Evolutionary conservation across 768 basidiomycete genomes (phyloP).

Genomic region (Melanogaster broomeanus): DNA sequence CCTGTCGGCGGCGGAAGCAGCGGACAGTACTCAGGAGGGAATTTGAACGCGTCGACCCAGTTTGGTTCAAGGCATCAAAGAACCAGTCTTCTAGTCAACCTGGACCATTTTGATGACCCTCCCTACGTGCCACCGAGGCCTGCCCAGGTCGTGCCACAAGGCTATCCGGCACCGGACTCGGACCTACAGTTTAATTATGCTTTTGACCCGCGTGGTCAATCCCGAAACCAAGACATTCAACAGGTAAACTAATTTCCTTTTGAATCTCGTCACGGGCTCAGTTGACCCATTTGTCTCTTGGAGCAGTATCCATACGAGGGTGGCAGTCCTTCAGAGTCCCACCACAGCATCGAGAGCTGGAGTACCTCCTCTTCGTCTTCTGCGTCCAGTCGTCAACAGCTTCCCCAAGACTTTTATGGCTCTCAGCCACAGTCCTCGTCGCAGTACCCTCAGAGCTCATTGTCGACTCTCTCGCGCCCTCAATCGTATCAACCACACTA

Average conservation of each 20-base stretch:
- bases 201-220: conserved; percentile 4
- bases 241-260: conserved; percentile 15
- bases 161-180: conserved; percentile 14
- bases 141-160: conserved; percentile 17
- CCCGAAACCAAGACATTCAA: conserved; percentile 11
- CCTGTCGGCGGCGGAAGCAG: conserved; percentile 14
- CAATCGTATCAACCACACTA: conserved; percentile 15
- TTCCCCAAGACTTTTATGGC: conserved; percentile 6
- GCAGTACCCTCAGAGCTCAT: conserved; percentile 9
- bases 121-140: conserved; percentile 32
- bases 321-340: conserved; percentile 26
- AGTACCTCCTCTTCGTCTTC: conserved; percentile 28
- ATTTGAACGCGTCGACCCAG: conserved; percentile 6
- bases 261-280: neutral
- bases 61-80: conserved; percentile 16
- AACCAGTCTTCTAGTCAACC: conserved; percentile 7
- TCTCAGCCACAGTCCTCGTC: conserved; percentile 2
- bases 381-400: conserved; percentile 13
- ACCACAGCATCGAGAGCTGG: conserved; percentile 28
- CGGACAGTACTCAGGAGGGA: conserved; percentile 12
- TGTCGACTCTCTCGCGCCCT: neutral
- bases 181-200: conserved; percentile 8
- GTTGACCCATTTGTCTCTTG: neutral
- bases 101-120: conserved; percentile 27
- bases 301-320: conserved; percentile 21